Conservation (phyloP, 2,329 filamentous ascomycete genomes). For the Ceratocystis diversiconidia region DNA sequence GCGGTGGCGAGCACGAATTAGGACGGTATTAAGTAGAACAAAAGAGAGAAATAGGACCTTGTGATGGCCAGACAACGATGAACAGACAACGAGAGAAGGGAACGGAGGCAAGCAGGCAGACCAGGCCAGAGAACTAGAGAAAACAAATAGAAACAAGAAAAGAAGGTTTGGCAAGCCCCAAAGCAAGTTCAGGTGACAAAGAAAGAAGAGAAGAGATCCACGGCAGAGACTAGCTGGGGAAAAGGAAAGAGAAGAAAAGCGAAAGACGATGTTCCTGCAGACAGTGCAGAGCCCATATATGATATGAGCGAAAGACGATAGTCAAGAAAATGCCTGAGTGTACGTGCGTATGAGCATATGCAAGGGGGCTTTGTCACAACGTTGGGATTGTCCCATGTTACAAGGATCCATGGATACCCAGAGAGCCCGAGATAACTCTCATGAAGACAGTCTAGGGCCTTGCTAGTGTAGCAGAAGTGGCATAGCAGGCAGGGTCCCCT, state of each 20-base stretch:
- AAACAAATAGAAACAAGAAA: neutral
- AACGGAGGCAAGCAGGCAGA: conserved; percentile 3
- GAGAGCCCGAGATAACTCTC: neutral
- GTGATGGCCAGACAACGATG: neutral
- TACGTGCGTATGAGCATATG: neutral
- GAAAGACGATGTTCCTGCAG: neutral
- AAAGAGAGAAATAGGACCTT: neutral
- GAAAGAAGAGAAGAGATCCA: neutral
- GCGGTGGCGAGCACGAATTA: neutral
- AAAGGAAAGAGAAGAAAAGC: neutral
- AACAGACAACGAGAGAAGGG: neutral
- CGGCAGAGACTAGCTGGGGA: neutral
- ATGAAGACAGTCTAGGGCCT: neutral
- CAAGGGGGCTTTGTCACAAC: conserved; percentile 1
- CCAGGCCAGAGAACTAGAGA: neutral
- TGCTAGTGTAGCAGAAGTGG: neutral
- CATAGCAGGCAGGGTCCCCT: neutral
- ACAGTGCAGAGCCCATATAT: neutral
- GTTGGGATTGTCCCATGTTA: neutral
- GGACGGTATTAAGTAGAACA: neutral
- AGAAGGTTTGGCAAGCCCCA: neutral
- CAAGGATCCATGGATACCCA: neutral
- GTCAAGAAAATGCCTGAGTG: too few species aligned
- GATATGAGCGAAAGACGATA: neutral
- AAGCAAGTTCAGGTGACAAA: neutral